Conservation (phyloP, 805 yeast species). For the Cyberlindnera maclurae region DNA sequence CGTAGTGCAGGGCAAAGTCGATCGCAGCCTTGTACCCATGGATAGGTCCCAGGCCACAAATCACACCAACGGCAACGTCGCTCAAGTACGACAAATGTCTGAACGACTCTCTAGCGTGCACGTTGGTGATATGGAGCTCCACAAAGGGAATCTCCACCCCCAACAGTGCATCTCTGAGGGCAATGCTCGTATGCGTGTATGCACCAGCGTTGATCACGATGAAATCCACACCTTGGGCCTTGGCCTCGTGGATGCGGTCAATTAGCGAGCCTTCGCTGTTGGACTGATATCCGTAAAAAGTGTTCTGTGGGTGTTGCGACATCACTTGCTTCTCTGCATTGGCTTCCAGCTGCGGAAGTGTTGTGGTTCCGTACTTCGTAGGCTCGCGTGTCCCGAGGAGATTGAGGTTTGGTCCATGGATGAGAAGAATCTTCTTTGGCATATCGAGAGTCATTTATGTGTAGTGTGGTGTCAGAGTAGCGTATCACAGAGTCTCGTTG, state of each 20-base stretch:
- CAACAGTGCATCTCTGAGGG: slow-evolving; percentile 41
- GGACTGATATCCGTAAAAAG: slow-evolving; percentile 32
- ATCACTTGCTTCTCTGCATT: slow-evolving; percentile 26
- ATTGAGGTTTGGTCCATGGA: slow-evolving; percentile 45
- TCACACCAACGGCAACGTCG: slow-evolving; percentile 42
- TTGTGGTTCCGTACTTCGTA: slow-evolving; percentile 42
- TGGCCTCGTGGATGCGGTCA: slow-evolving; percentile 42
- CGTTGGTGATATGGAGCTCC: slow-evolving; percentile 45
- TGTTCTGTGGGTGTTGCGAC: slow-evolving; percentile 22
- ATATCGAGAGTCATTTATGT: slow-evolving; percentile 12
- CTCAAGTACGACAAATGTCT: slow-evolving; percentile 42
- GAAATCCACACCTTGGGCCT: slow-evolving; percentile 29
- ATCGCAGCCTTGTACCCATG: slow-evolving; percentile 25
- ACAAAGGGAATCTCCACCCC: slow-evolving; percentile 43
- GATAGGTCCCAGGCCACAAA: slow-evolving; percentile 24
- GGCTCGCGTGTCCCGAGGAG: slow-evolving; percentile 44
- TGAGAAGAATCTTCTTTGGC: slow-evolving; percentile 29
- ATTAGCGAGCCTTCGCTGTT: slow-evolving; percentile 41
- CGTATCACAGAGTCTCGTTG: too few relatives aligned
- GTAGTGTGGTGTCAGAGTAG: too few relatives aligned
- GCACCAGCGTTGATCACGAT: slow-evolving; percentile 47
- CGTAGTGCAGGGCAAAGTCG: slow-evolving; percentile 23
- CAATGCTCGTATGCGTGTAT: slow-evolving; percentile 45
- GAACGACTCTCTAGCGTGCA: slow-evolving; percentile 44
- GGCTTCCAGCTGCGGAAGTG: slow-evolving; percentile 35